A percentile compares a stretch with the other conserved stretches of the same genome.
Evolutionary conservation across 2,329 filamentous ascomycete species (phyloP).

Genomic region (Cladosporium sp.): DNA sequence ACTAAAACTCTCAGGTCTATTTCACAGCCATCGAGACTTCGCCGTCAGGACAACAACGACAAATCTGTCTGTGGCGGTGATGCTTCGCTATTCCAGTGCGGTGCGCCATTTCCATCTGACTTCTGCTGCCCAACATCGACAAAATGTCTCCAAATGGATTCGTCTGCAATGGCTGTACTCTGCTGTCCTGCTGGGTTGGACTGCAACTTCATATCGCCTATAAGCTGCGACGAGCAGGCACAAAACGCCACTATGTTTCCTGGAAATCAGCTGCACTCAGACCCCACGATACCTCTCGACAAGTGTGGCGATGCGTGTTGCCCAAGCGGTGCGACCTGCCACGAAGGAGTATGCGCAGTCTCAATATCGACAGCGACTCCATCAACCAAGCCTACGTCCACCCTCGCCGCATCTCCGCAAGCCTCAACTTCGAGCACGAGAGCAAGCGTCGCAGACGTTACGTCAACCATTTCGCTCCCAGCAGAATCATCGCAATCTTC

Average conservation of each 20-base stretch:
- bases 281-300: slow-evolving; percentile 58
- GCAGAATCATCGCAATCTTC: background rate
- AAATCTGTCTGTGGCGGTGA: slow-evolving; percentile 53
- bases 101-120: slow-evolving; percentile 57
- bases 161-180: slow-evolving; percentile 66
- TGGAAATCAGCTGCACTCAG: slow-evolving; percentile 65
- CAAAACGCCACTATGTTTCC: slow-evolving; percentile 63
- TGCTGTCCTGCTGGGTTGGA: slow-evolving; percentile 65
- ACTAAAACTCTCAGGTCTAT: background rate
- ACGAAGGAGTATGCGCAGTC: slow-evolving; percentile 54
- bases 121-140: slow-evolving; percentile 66
- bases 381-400: slow-evolving; percentile 16
- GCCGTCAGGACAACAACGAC: background rate
- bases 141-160: slow-evolving; percentile 60
- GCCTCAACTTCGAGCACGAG: background rate
- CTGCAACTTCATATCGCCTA: slow-evolving; percentile 64
- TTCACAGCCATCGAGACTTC: background rate
- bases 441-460: background rate
- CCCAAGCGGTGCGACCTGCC: slow-evolving; percentile 71
- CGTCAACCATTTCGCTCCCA: background rate
- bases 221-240: slow-evolving; percentile 63
- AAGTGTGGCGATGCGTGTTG: slow-evolving; percentile 66
- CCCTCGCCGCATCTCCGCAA: background rate
- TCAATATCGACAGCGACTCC: slow-evolving; percentile 21
- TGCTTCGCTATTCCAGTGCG: slow-evolving; percentile 54